Base-by-base conservation (phyloP, 2,329 filamentous ascomycete genomes). In the Westerdykella aurantiaca region DNA sequence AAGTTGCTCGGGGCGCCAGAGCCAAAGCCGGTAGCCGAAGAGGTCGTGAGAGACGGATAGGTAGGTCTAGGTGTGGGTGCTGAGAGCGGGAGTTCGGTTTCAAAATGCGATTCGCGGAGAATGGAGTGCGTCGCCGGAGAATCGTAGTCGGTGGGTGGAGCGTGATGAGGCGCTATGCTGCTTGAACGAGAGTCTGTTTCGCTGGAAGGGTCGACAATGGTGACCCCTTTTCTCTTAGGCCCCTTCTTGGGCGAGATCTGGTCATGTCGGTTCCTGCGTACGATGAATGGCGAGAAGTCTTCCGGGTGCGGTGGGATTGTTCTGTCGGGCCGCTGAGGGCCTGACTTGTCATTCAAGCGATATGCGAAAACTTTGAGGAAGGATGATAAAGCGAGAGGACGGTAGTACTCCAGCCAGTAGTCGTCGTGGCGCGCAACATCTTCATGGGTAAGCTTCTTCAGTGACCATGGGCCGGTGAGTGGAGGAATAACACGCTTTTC, bases 341-440 rank as follows among this genome's bases (percentile, higher is more conserved):
- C n/a, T 6, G 56, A 58, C 17, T 35, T 35, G 0, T 87, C 90
- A 60, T 91, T 95, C 78, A 97, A 87, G 61, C 87, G 89, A 68
- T 86, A 95, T 0, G 88, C 81, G 62, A 95, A 96, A 64, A 96
- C 86, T 63, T 96, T 98, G 12, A 83, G 79, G 53, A 97, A 88
- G 0, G 88, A 93, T 0, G 93, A 95, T 1, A 97, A 71, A 0
- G 86, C 87, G 6, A 87, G 77, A 0, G 93, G 93, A 12, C 90
- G 82, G 63, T 98, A 98, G 66, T 96, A 97, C 64, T 98, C 93
- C 6, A 93, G 75, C 93, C 93, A 98, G 67, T 95, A 98, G 66
- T 97, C 89, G 61, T 97, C 91, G 47, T 88, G 88, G 47, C 78
- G 81, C 3, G 75, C 71, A 3, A 85, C 69, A 12, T 57, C 57